phyloP scores from a whole-genome alignment of 306 rosid genomes.

The Geum urbanum region DNA sequence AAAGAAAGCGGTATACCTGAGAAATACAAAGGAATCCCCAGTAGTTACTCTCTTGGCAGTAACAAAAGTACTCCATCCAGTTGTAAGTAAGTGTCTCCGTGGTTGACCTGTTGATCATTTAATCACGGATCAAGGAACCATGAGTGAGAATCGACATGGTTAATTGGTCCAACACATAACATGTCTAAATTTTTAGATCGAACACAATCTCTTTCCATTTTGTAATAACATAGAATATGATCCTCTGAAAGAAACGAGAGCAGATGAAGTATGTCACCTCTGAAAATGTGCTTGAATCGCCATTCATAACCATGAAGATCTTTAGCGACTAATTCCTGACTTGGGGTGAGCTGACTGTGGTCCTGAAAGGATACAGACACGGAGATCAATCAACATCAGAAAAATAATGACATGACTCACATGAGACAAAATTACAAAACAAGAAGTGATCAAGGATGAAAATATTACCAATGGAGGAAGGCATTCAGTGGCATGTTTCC shows the following conservation, averaged over 20 bases:
- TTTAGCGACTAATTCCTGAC: slow-evolving; percentile 85
- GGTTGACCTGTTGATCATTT: slow-evolving; percentile 71
- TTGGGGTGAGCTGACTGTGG: slow-evolving; percentile 77
- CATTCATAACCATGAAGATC: slow-evolving; percentile 94
- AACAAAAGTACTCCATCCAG: slow-evolving; percentile 98
- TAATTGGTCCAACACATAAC: background rate
- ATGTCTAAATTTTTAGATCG: too few species aligned
- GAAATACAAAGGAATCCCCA: slow-evolving; percentile 86
- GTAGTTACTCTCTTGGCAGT: slow-evolving; percentile 88
- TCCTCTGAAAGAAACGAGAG: slow-evolving; percentile 15
- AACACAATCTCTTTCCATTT: slow-evolving; percentile 1
- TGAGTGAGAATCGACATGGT: slow-evolving; percentile 5
- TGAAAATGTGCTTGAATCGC: slow-evolving; percentile 92
- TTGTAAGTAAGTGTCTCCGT: slow-evolving; percentile 89
- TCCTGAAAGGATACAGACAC: slow-evolving; percentile 45
- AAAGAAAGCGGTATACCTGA: slow-evolving; percentile 43
- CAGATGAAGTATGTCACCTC: slow-evolving; percentile 46
- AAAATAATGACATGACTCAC: background rate
- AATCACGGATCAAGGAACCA: slow-evolving; percentile 8
- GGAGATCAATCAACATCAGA: slow-evolving; percentile 16
- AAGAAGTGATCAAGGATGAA: background rate
- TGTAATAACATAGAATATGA: background rate
- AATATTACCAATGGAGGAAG: slow-evolving; percentile 75
- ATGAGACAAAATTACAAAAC: background rate
- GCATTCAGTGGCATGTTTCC: slow-evolving; percentile 93